Conservation (phyloP, 2,329 filamentous ascomycete species). For the Aspergillus alliaceus region DNA sequence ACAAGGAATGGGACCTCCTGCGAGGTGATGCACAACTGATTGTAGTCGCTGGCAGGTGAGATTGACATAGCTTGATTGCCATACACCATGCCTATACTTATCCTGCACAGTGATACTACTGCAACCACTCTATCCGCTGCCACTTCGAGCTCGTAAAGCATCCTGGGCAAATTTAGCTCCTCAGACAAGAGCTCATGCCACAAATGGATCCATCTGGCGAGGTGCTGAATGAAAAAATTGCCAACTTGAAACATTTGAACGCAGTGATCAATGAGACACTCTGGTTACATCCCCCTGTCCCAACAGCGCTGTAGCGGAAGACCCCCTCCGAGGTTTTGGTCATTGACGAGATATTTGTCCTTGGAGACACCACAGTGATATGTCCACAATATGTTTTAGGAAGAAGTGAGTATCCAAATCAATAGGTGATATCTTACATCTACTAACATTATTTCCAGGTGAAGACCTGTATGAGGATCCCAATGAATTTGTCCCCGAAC, state of each 20-base stretch:
- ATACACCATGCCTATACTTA: too few relatives aligned
- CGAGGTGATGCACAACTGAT: conserved; percentile 1
- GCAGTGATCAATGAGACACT: conserved; percentile 5
- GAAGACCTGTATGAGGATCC: neutral
- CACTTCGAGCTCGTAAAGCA: neutral
- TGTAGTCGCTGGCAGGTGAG: neutral
- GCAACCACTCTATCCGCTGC: neutral
- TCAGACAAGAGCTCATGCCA: neutral
- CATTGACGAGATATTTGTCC: neutral
- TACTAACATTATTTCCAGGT: neutral
- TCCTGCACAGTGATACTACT: conserved; percentile 4
- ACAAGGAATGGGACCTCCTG: neutral
- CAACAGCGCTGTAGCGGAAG: neutral
- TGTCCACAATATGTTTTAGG: neutral
- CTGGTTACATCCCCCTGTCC: conserved; percentile 2
- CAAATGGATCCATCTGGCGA: neutral
- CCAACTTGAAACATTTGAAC: neutral
- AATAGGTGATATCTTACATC: neutral
- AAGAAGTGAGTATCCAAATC: neutral
- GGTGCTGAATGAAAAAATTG: neutral
- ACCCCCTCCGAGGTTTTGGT: neutral
- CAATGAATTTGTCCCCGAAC: neutral
- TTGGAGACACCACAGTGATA: neutral
- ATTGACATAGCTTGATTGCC: neutral
- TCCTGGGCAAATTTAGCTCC: neutral